Evolutionary conservation across 306 rosid genomes (phyloP).

Genomic region (Citrullus mucosospermus): DNA sequence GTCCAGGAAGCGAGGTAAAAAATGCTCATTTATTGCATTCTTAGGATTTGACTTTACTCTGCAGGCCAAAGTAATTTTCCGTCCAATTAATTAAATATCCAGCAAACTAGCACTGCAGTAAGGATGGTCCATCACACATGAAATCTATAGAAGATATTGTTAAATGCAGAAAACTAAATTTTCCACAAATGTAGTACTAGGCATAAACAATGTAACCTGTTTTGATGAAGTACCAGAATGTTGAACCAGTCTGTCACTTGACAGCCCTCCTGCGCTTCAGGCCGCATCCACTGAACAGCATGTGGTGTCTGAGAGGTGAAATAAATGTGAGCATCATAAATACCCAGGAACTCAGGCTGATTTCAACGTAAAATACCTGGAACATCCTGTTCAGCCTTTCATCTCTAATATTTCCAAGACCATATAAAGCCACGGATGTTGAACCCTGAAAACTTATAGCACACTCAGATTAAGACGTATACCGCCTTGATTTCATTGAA

Average conservation of each 20-base stretch:
- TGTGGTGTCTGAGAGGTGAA: conserved; percentile 77
- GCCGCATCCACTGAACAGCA: conserved; percentile 97
- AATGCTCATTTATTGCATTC: conserved; percentile 96
- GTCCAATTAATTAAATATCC: neutral
- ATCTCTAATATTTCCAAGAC: conserved; percentile 96
- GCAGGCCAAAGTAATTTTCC: conserved; percentile 15
- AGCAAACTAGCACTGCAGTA: neutral
- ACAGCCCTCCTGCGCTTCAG: conserved; percentile 83
- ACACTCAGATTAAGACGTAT: neutral
- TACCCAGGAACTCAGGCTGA: neutral
- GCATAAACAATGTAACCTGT: conserved; percentile 48
- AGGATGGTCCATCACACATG: neutral
- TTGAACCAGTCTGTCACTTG: conserved; percentile 92
- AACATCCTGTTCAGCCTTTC: conserved; percentile 97
- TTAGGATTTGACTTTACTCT: conserved; percentile 96
- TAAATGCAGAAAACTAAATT: neutral
- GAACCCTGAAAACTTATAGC: conserved; percentile 54
- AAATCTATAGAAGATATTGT: neutral
- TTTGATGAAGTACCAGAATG: conserved; percentile 95
- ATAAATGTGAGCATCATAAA: neutral
- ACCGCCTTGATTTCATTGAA: conserved; percentile 2
- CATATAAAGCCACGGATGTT: conserved; percentile 86
- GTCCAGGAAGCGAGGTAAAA: conserved; percentile 88
- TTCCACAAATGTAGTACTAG: conserved; percentile 1
- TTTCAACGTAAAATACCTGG: conserved; percentile 45